These are phyloP conservation scores for Carex sylvatica DNA, from an alignment of 202 grass and related monocot genomes.

Conservation along the genomic window DNA sequence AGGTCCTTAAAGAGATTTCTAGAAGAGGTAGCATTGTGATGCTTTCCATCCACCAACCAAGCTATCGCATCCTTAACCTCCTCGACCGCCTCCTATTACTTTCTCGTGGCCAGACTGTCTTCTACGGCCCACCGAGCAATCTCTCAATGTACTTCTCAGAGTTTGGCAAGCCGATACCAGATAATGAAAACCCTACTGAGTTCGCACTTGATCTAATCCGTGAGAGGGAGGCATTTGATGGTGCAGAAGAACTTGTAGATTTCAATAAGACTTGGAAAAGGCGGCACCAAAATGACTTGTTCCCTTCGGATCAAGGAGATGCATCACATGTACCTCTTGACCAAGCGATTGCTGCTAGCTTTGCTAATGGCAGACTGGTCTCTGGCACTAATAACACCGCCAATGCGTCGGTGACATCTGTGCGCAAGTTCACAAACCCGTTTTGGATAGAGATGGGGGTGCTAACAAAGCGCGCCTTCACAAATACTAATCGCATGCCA, in stretches of 20 bases:
- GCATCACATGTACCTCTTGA: constrained; percentile 24
- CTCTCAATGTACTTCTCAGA: constrained; percentile 47
- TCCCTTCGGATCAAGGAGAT: background rate
- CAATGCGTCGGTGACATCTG: background rate
- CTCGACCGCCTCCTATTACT: constrained; percentile 63
- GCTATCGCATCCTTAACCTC: constrained; percentile 58
- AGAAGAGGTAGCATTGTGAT: constrained; percentile 61
- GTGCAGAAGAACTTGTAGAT: constrained; percentile 33
- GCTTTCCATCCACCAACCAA: constrained; percentile 65
- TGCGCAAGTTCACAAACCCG: constrained; percentile 61
- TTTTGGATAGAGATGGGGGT: constrained; percentile 63
- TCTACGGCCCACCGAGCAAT: constrained; percentile 42
- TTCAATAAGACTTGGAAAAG: constrained; percentile 36
- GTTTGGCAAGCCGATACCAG: constrained; percentile 50
- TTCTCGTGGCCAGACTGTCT: constrained; percentile 56
- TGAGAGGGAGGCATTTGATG: constrained; percentile 43
- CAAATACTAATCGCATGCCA: constrained; percentile 54
- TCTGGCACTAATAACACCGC: constrained; percentile 25
- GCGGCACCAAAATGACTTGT: background rate
- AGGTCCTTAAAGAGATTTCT: constrained; percentile 64
- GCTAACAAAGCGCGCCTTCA: constrained; percentile 56
- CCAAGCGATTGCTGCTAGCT: constrained; percentile 47
- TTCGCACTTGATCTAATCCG: constrained; percentile 65
- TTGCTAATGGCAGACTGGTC: constrained; percentile 60
- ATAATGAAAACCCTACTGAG: constrained; percentile 68